These are phyloP conservation scores for Mycena floridula DNA, from an alignment of 768 basidiomycete genomes.

Conservation along the genomic window DNA sequence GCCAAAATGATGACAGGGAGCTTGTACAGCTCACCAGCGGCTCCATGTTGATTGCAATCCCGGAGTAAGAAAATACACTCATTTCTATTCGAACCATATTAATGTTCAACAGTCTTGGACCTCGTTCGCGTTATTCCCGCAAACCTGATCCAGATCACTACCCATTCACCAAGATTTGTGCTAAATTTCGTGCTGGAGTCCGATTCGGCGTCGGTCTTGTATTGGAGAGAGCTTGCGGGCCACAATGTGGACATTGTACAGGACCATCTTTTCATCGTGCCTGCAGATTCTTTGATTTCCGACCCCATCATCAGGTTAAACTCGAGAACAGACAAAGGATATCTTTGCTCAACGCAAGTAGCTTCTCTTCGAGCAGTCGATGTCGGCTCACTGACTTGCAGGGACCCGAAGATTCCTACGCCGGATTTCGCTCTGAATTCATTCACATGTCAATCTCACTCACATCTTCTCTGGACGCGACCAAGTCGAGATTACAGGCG, in stretches of 20 bases:
- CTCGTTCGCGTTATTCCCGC: no score
- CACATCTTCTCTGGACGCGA: conserved; percentile 48
- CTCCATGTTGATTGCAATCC: conserved; percentile 76
- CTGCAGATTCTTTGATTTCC: conserved; percentile 78
- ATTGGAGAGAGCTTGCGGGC: conserved; percentile 76
- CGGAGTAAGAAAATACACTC: conserved; percentile 57
- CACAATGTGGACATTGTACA: conserved; percentile 56
- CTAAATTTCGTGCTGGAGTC: conserved; percentile 78
- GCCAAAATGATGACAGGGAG: conserved; percentile 67
- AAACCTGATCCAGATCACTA: conserved; percentile 11
- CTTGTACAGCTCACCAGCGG: conserved; percentile 80
- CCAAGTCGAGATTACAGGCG: conserved; percentile 17
- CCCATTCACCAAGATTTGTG: conserved; percentile 65
- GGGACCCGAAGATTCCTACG: conserved; percentile 67
- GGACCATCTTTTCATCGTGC: conserved; percentile 64
- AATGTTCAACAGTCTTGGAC: background rate
- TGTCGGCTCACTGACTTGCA: conserved; percentile 12
- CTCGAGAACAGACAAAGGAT: conserved; percentile 55
- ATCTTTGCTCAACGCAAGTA: no score
- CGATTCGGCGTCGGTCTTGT: conserved; percentile 81
- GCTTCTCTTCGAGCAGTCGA: background rate
- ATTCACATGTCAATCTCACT: conserved; percentile 89
- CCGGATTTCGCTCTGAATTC: conserved; percentile 88
- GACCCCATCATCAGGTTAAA: conserved; percentile 72
- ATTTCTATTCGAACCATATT: background rate